Conservation (phyloP, 441 rosid species). For the Adansonia madagascariensis region DNA sequence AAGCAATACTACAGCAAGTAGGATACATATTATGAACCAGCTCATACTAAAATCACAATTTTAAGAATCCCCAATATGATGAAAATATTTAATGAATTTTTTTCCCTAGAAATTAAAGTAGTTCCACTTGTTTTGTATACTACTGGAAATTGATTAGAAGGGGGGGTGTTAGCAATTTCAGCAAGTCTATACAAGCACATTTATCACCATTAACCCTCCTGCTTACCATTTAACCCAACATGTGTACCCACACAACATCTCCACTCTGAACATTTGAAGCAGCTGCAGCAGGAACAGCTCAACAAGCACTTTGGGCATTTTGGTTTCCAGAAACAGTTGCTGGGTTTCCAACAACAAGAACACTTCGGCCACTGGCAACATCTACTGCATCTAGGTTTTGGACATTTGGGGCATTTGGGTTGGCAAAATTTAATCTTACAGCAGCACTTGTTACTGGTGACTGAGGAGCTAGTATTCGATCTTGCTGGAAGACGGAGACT, state of each 20-base stretch:
- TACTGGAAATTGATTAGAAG: slow-evolving; percentile 25
- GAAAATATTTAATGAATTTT: slow-evolving; percentile 21
- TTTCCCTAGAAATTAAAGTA: slow-evolving; percentile 19
- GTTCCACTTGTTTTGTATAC: slow-evolving; percentile 37
- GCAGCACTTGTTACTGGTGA: slow-evolving; percentile 49
- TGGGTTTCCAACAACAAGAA: slow-evolving; percentile 44
- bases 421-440: slow-evolving; percentile 52
- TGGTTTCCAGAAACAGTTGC: slow-evolving; percentile 39
- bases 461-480: slow-evolving; percentile 27
- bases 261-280: slow-evolving; percentile 44
- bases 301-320: slow-evolving; percentile 34
- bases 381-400: slow-evolving; percentile 34
- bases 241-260: slow-evolving; percentile 40
- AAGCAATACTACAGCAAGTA: not conserved
- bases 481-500: slow-evolving; percentile 46
- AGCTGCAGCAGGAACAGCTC: slow-evolving; percentile 36
- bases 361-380: slow-evolving; percentile 44
- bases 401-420: slow-evolving; percentile 53
- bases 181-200: slow-evolving; percentile 46
- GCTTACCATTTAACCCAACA: slow-evolving; percentile 38
- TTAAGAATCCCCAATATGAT: slow-evolving; percentile 30
- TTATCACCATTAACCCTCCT: slow-evolving; percentile 34
- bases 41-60: slow-evolving; percentile 22
- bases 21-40: not conserved
- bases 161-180: slow-evolving; percentile 32